phyloP scores from a whole-genome alignment of 1,284 basidiomycete genomes.

The Chondrostereum purpureum region DNA sequence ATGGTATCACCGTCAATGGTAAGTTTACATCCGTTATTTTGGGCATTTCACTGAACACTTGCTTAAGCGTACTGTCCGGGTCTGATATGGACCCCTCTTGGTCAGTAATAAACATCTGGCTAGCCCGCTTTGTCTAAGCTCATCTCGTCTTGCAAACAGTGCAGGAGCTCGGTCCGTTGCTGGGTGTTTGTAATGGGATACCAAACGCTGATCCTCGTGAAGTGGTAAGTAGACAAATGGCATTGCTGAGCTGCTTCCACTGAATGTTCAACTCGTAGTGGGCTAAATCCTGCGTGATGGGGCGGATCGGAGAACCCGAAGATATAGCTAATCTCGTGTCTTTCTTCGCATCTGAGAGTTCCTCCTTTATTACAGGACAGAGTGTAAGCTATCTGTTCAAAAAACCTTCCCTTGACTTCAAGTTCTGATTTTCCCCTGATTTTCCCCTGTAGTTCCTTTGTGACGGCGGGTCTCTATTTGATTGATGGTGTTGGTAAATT shows the following conservation, averaged over 20 bases:
- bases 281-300: neutral
- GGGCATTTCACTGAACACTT: neutral
- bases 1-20: constrained; percentile 23
- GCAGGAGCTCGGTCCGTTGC: too few species aligned
- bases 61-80: neutral
- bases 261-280: neutral
- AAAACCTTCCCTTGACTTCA: too few species aligned
- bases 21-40: constrained; percentile 12
- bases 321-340: neutral
- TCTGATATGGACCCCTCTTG: neutral
- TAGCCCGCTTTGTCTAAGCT: neutral
- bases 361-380: neutral
- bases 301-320: neutral
- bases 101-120: neutral
- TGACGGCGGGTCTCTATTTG: too few species aligned
- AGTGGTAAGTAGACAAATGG: neutral
- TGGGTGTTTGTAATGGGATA: neutral
- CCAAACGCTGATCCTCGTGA: neutral
- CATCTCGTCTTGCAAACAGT: neutral
- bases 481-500: too few species aligned
- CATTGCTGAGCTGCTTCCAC: neutral
- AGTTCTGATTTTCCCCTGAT: too few species aligned
- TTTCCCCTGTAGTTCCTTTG: too few species aligned
- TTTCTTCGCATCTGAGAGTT: neutral
- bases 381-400: neutral